Conservation (phyloP, 768 basidiomycete genomes). For the Mycena rosella region DNA sequence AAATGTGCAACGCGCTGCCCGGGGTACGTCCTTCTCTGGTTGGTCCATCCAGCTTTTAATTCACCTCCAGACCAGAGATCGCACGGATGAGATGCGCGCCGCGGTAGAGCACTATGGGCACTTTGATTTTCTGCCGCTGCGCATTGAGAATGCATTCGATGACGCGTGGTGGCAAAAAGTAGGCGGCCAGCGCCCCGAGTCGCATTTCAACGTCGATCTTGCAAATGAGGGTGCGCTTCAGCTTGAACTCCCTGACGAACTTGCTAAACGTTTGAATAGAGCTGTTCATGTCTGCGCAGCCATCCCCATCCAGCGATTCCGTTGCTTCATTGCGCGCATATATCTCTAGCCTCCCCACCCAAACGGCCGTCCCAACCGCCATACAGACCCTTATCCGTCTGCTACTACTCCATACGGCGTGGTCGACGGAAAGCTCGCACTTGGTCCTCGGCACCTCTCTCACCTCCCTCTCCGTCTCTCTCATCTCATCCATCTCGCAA, state of each 20-base stretch:
- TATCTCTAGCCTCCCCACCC: constrained; percentile 78
- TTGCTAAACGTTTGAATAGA: constrained; percentile 40
- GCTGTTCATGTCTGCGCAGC: constrained; percentile 45
- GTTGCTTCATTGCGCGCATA: constrained; percentile 59
- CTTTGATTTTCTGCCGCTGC: constrained; percentile 72
- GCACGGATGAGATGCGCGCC: constrained; percentile 63
- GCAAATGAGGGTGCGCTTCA: constrained; percentile 62
- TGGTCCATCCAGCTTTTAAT: constrained; percentile 16
- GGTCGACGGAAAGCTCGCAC: constrained; percentile 73
- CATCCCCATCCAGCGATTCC: constrained; percentile 38
- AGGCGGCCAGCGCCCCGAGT: constrained; percentile 46
- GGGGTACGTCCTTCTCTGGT: constrained; percentile 59
- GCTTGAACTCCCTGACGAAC: background rate
- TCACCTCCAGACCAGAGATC: constrained; percentile 62
- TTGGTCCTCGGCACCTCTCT: constrained; percentile 83
- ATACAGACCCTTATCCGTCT: constrained; percentile 73
- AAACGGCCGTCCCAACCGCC: constrained; percentile 73
- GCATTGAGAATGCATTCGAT: constrained; percentile 83
- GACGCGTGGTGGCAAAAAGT: constrained; percentile 71
- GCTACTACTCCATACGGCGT: constrained; percentile 78
- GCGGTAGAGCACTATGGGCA: constrained; percentile 62
- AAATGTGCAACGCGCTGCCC: constrained; percentile 70
- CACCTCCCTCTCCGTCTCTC: constrained; percentile 80
- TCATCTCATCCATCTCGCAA: constrained; percentile 81
- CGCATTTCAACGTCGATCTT: constrained; percentile 59